A percentile compares a stretch with the other conserved stretches of the same genome.
phyloP scores from a whole-genome alignment of 1,284 basidiomycete genomes.

The Cerrena zonata region DNA sequence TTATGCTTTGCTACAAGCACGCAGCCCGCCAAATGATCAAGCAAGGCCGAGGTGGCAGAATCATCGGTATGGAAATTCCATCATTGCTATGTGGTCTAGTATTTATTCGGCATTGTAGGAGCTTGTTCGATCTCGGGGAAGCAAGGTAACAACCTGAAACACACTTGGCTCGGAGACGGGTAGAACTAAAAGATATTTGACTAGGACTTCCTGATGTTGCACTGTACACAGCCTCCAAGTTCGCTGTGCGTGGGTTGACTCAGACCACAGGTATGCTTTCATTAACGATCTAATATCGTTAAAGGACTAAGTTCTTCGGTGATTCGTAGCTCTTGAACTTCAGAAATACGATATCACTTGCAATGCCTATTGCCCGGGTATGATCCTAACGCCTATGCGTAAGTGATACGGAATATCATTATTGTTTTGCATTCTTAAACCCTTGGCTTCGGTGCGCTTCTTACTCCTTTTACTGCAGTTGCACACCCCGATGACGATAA shows the following conservation, averaged over 20 bases:
- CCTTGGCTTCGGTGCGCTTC: background rate
- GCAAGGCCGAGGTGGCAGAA: conserved; percentile 27
- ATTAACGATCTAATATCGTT: background rate
- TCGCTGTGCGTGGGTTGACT: conserved; percentile 28
- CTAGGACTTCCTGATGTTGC: conserved; percentile 8
- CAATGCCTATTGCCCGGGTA: conserved; percentile 23
- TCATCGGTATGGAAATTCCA: conserved; percentile 19
- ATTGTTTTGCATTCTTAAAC: background rate
- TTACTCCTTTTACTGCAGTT: conserved; percentile 6
- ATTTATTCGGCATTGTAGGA: background rate
- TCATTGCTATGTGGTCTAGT: background rate
- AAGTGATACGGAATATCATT: too few relatives aligned
- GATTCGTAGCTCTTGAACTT: conserved; percentile 16
- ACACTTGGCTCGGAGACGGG: background rate
- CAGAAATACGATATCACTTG: conserved; percentile 21
- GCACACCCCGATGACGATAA: conserved; percentile 17
- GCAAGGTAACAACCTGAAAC: conserved; percentile 5
- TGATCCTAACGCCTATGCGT: conserved; percentile 21
- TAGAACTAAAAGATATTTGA: too few relatives aligned
- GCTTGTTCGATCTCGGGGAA: conserved; percentile 14
- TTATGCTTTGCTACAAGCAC: conserved; percentile 27
- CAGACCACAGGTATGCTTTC: conserved; percentile 20
- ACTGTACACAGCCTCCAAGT: conserved; percentile 25
- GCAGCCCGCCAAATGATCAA: conserved; percentile 26
- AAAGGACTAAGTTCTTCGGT: background rate